phyloP scores from a whole-genome alignment of 768 basidiomycete species.

The Krasilnikovozyma curviuscula region DNA sequence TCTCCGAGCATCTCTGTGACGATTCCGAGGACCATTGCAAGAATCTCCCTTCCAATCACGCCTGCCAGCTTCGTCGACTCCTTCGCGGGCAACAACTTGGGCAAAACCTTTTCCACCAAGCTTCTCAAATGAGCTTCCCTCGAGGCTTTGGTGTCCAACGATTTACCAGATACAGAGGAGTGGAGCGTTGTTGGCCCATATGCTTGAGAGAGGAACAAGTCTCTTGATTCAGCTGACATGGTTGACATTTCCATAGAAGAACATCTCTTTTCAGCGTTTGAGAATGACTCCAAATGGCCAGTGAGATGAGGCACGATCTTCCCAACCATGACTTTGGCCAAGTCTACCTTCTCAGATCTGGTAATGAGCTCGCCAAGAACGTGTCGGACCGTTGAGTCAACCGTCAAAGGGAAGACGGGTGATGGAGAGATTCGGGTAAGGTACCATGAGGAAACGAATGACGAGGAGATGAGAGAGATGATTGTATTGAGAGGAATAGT shows the following conservation, averaged over 20 bases:
- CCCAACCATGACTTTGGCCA: conserved; percentile 56
- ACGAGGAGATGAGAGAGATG: too few species aligned
- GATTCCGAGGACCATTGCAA: conserved; percentile 59
- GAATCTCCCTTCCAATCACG: conserved; percentile 56
- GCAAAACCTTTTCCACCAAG: conserved; percentile 51
- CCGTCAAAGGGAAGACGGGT: conserved; percentile 67
- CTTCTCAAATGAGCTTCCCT: conserved; percentile 67
- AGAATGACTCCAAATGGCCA: conserved; percentile 66
- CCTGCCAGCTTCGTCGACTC: conserved; percentile 54
- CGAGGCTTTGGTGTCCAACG: conserved; percentile 71
- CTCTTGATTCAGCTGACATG: conserved; percentile 49
- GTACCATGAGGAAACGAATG: conserved; percentile 87
- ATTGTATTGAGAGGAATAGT: too few species aligned
- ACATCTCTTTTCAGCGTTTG: conserved; percentile 48
- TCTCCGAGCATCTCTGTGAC: conserved; percentile 83
- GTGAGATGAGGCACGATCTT: conserved; percentile 77
- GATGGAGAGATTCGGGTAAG: conserved; percentile 54
- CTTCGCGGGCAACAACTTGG: conserved; percentile 50
- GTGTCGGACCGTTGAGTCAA: conserved; percentile 53
- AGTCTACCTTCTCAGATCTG: conserved; percentile 43
- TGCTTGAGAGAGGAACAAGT: conserved; percentile 61
- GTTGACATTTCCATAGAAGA: conserved; percentile 2
- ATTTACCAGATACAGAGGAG: conserved; percentile 67
- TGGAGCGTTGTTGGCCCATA: conserved; percentile 57
- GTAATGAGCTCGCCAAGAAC: conserved; percentile 41